A percentile compares a stretch with the other conserved stretches of the same genome.
Evolutionary conservation across 371 early-diverging fungal species (phyloP).

Genomic region (Mortierella sp.): DNA sequence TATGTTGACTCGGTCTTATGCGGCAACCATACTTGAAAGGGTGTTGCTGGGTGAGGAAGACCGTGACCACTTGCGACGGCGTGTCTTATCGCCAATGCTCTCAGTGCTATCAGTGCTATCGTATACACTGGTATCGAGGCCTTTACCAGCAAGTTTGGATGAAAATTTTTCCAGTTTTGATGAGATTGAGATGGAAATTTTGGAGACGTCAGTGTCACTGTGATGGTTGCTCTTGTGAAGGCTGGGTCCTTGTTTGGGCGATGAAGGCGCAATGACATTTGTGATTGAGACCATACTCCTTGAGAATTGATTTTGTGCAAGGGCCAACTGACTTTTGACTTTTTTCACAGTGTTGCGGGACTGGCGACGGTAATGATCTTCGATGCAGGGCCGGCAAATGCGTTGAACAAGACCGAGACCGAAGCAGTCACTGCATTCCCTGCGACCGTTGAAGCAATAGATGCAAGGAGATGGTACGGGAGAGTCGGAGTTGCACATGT

Average conservation of each 20-base stretch:
- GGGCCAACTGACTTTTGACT: constrained; percentile 15
- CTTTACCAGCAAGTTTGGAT: background rate
- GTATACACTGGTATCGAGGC: background rate
- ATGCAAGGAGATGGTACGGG: constrained; percentile 18
- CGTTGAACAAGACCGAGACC: constrained; percentile 41
- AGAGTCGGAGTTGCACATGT: constrained; percentile 24
- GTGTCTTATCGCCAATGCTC: constrained; percentile 10
- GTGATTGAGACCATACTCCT: constrained; percentile 16
- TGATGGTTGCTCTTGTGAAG: background rate
- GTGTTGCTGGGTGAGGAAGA: constrained; percentile 9
- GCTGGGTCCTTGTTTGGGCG: background rate
- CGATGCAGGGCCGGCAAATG: constrained; percentile 46
- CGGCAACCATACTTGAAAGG: constrained; percentile 5
- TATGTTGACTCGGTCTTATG: background rate
- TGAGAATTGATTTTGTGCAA: constrained; percentile 19
- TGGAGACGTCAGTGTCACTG: constrained; percentile 4
- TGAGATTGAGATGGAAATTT: background rate
- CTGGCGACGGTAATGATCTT: constrained; percentile 38
- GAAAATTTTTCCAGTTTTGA: constrained; percentile 1
- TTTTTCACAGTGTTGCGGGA: background rate
- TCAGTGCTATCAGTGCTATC: background rate
- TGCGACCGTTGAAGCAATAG: constrained; percentile 35
- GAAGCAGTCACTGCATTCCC: constrained; percentile 40
- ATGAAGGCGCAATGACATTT: background rate
- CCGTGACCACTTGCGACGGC: constrained; percentile 37